A percentile compares a stretch with the other conserved stretches of the same genome.
Evolutionary conservation across 176 grass and related monocot species (phyloP).

Genomic region (Saccharum spontaneum): DNA sequence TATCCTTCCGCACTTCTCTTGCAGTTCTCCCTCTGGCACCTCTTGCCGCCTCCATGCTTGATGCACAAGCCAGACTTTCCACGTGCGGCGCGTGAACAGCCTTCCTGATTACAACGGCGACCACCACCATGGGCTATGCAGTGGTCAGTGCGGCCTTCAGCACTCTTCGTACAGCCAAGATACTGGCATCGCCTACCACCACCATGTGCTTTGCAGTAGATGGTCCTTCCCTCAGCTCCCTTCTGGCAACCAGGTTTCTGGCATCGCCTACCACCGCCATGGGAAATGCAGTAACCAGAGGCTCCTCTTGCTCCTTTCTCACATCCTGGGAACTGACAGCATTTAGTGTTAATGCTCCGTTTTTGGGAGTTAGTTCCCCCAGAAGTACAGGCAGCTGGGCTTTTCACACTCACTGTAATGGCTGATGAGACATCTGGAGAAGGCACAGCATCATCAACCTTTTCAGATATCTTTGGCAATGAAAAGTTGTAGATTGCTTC

Average conservation of each 20-base stretch:
- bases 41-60: conserved; percentile 81
- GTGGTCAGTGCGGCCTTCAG: conserved; percentile 65
- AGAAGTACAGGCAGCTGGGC: conserved; percentile 56
- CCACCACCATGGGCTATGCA: conserved; percentile 80
- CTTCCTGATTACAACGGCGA: conserved; percentile 52
- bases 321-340: conserved; percentile 80
- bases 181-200: conserved; percentile 67
- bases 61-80: conserved; percentile 87
- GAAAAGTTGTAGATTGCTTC: conserved; percentile 32
- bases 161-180: conserved; percentile 74
- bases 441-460: conserved; percentile 33
- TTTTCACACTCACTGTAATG: conserved; percentile 38
- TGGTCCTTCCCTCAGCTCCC: conserved; percentile 81
- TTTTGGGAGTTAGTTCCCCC: conserved; percentile 27
- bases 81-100: conserved; percentile 65
- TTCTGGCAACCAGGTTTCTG: conserved; percentile 71
- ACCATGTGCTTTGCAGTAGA: conserved; percentile 82
- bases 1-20: conserved; percentile 71
- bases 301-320: conserved; percentile 71
- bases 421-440: conserved; percentile 38
- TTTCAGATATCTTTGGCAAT: conserved; percentile 10
- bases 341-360: conserved; percentile 36
- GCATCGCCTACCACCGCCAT: conserved; percentile 72
- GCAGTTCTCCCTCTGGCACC: conserved; percentile 69
- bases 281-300: conserved; percentile 71